These are phyloP conservation scores for Malus sylvestris DNA, from an alignment of 306 rosid species.

Conservation along the genomic window DNA sequence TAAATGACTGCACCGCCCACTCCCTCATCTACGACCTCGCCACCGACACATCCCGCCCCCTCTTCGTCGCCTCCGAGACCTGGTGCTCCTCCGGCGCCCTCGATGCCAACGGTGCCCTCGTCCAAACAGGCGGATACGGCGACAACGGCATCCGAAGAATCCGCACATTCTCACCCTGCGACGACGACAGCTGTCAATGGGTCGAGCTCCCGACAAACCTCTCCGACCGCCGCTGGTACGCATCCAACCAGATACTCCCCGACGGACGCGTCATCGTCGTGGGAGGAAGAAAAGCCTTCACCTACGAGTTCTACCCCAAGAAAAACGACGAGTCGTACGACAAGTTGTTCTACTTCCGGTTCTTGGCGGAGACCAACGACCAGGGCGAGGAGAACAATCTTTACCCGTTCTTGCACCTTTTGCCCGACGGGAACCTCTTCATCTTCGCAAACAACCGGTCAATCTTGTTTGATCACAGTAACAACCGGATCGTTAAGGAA, in stretches of 20 bases:
- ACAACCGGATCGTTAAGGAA: constrained; percentile 24
- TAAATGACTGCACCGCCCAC: constrained; percentile 76
- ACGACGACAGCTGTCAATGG: constrained; percentile 50
- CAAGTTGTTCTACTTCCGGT: constrained; percentile 10
- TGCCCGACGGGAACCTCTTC: constrained; percentile 68
- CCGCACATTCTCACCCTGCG: constrained; percentile 41
- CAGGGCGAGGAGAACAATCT: constrained; percentile 66
- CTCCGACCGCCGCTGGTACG: constrained; percentile 47
- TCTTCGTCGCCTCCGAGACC: constrained; percentile 44
- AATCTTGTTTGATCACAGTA: constrained; percentile 34
- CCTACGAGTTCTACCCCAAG: constrained; percentile 66
- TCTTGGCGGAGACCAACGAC: constrained; percentile 53
- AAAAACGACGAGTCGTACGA: not conserved
- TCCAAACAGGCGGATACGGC: constrained; percentile 72
- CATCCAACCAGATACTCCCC: constrained; percentile 60
- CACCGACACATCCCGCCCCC: constrained; percentile 48
- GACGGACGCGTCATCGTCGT: constrained; percentile 46
- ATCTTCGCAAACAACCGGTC: constrained; percentile 62
- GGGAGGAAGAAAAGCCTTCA: constrained; percentile 44
- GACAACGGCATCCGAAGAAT: constrained; percentile 40
- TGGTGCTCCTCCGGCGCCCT: constrained; percentile 84
- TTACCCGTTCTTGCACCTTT: constrained; percentile 72
- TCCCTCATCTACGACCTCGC: constrained; percentile 54
- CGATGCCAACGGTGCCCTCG: constrained; percentile 35
- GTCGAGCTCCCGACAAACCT: constrained; percentile 22